Evolutionary conservation across 2,329 filamentous ascomycete genomes (phyloP).

Genomic region (Cladosporium oxysporum): DNA sequence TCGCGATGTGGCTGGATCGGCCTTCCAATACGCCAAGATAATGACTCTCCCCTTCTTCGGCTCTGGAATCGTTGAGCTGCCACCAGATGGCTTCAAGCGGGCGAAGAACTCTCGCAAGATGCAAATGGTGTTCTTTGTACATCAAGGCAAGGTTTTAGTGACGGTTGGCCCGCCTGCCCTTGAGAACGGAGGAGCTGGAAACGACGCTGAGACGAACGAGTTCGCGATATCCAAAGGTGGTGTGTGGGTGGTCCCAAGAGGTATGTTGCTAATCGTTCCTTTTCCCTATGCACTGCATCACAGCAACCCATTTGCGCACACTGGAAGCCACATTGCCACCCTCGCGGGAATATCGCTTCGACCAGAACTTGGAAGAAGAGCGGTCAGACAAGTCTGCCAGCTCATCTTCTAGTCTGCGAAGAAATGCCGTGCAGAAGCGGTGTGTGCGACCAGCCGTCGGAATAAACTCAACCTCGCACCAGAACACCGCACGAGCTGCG

Average conservation of each 20-base stretch:
- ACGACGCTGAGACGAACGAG: slow-evolving; percentile 55
- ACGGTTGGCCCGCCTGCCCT: slow-evolving; percentile 54
- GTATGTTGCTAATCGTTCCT: slow-evolving; percentile 55
- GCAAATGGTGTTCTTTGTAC: slow-evolving; percentile 96
- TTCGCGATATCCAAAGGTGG: slow-evolving; percentile 87
- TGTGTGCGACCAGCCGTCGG: slow-evolving; percentile 20
- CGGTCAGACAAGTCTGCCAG: slow-evolving; percentile 6
- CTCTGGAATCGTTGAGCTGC: slow-evolving; percentile 84
- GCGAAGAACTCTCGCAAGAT: slow-evolving; percentile 92
- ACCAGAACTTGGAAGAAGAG: background rate
- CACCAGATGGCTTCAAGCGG: slow-evolving; percentile 78
- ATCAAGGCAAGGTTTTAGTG: slow-evolving; percentile 78
- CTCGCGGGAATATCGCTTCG: background rate
- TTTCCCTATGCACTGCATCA: slow-evolving; percentile 12
- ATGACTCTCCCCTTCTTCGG: slow-evolving; percentile 84
- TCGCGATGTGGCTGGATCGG: slow-evolving; percentile 61
- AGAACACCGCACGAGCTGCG: slow-evolving; percentile 19
- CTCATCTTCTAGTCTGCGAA: slow-evolving; percentile 1
- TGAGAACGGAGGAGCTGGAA: slow-evolving; percentile 1
- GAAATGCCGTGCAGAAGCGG: slow-evolving; percentile 5
- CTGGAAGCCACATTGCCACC: background rate
- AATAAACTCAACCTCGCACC: slow-evolving; percentile 19
- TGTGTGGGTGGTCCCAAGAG: slow-evolving; percentile 92
- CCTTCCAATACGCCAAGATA: slow-evolving; percentile 88
- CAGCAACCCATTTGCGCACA: background rate